These are phyloP conservation scores for Nigrospora sphaerica DNA, from an alignment of 2,329 filamentous ascomycete species.

Conservation along the genomic window DNA sequence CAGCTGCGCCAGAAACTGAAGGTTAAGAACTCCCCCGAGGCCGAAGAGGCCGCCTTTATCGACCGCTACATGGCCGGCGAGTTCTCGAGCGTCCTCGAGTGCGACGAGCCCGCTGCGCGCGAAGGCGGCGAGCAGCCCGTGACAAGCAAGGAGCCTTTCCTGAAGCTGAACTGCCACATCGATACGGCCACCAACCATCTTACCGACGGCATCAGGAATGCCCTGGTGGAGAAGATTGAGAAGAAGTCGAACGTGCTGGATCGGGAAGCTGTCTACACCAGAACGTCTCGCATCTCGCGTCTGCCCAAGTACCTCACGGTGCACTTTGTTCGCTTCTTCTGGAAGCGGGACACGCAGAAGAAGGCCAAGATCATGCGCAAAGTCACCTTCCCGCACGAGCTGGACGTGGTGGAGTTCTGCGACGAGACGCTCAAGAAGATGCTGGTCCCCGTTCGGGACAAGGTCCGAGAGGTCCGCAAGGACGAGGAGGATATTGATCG, in stretches of 20 bases:
- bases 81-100: constrained; percentile 72
- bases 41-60: constrained; percentile 62
- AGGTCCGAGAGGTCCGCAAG: constrained; percentile 89
- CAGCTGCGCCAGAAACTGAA: constrained; percentile 74
- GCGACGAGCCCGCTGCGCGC: constrained; percentile 72
- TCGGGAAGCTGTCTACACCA: constrained; percentile 79
- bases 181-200: constrained; percentile 81
- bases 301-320: constrained; percentile 93
- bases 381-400: constrained; percentile 88
- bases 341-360: constrained; percentile 91
- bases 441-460: constrained; percentile 88
- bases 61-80: constrained; percentile 85
- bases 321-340: constrained; percentile 97
- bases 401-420: constrained; percentile 93
- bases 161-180: constrained; percentile 96
- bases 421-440: constrained; percentile 79
- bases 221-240: constrained; percentile 81
- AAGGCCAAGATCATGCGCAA: constrained; percentile 99
- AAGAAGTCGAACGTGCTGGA: constrained; percentile 75
- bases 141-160: constrained; percentile 65
- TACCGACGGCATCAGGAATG: constrained; percentile 77
- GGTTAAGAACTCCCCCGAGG: constrained; percentile 44
- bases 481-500: constrained; percentile 92
- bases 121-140: constrained; percentile 67
- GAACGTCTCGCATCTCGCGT: constrained; percentile 81